Evolutionary conservation across 192 early-diverging fungal species (phyloP).

Genomic region (Dimargaris cristalligena): DNA sequence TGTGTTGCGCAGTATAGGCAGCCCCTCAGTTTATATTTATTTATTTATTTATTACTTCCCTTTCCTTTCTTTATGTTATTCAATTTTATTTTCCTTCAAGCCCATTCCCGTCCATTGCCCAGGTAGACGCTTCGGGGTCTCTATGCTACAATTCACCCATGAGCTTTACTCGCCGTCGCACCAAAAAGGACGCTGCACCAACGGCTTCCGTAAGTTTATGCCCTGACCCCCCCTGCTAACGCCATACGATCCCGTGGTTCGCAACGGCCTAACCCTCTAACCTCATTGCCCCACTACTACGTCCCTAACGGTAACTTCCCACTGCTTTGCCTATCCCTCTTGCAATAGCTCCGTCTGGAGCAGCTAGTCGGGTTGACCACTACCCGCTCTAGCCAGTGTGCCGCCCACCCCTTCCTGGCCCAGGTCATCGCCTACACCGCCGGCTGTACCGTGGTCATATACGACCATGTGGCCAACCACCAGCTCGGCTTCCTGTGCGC

Average conservation of each 20-base stretch:
- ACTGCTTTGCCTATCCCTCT: neutral
- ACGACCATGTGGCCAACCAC: slow-evolving; percentile 50
- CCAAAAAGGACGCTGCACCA: neutral
- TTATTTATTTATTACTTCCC: too few relatives aligned
- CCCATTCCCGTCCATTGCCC: too few relatives aligned
- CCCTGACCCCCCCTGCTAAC: too few relatives aligned
- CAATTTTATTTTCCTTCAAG: too few relatives aligned
- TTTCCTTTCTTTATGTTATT: too few relatives aligned
- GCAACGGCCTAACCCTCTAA: neutral
- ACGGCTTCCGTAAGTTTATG: neutral
- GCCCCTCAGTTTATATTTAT: too few relatives aligned
- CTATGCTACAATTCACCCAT: too few relatives aligned
- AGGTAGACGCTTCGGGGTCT: too few relatives aligned
- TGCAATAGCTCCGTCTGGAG: slow-evolving; percentile 37
- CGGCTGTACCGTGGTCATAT: slow-evolving; percentile 52
- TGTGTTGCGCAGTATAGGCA: too few relatives aligned
- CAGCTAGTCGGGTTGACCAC: slow-evolving; percentile 48
- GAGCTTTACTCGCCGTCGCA: neutral
- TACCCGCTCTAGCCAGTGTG: slow-evolving; percentile 30
- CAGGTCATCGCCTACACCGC: slow-evolving; percentile 57
- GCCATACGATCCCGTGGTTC: too few relatives aligned
- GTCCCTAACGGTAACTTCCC: neutral
- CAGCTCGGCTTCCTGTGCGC: slow-evolving; percentile 38
- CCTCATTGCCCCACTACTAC: neutral
- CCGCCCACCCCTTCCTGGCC: slow-evolving; percentile 26